Conservation (phyloP, 2,329 filamentous ascomycete species). For the Fusarium nelsonii region DNA sequence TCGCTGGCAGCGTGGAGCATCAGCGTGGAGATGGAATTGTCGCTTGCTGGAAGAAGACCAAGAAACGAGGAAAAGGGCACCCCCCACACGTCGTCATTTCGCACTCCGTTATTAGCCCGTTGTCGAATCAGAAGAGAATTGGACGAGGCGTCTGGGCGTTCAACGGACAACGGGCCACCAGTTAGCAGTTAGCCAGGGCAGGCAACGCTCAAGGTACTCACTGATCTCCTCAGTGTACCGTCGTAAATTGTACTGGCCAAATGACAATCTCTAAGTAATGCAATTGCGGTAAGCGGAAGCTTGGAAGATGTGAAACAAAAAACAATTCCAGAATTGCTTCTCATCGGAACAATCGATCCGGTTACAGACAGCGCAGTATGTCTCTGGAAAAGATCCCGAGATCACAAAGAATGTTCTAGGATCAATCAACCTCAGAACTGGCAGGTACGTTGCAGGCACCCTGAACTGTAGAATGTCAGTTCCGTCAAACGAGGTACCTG, state of each 20-base stretch:
- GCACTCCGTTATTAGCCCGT: slow-evolving; percentile 47
- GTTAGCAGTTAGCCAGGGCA: slow-evolving; percentile 18
- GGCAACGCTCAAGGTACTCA: slow-evolving; percentile 13
- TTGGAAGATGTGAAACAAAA: neutral
- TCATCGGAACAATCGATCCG: slow-evolving; percentile 15
- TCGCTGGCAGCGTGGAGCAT: slow-evolving; percentile 36
- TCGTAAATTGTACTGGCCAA: neutral
- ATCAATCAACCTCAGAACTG: slow-evolving; percentile 5
- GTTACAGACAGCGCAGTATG: slow-evolving; percentile 7
- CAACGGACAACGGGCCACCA: slow-evolving; percentile 41
- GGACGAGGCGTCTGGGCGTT: slow-evolving; percentile 39
- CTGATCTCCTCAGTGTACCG: neutral
- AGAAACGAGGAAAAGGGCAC: slow-evolving; percentile 39
- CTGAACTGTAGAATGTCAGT: slow-evolving; percentile 18
- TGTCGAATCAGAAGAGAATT: slow-evolving; percentile 48
- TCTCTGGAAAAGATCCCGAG: slow-evolving; percentile 22
- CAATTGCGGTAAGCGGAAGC: neutral
- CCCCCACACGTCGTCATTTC: slow-evolving; percentile 50
- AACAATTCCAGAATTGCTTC: neutral
- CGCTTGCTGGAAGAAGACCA: slow-evolving; percentile 42
- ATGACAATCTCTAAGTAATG: neutral
- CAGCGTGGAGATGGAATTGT: slow-evolving; percentile 9
- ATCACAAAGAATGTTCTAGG: slow-evolving; percentile 1
- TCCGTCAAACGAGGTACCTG: slow-evolving; percentile 26
- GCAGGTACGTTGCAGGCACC: slow-evolving; percentile 14